Evolutionary conservation across 768 basidiomycete species (phyloP), one percentile per base, ranked within the genome.

Genomic region (Russula griseocarnosa): DNA sequence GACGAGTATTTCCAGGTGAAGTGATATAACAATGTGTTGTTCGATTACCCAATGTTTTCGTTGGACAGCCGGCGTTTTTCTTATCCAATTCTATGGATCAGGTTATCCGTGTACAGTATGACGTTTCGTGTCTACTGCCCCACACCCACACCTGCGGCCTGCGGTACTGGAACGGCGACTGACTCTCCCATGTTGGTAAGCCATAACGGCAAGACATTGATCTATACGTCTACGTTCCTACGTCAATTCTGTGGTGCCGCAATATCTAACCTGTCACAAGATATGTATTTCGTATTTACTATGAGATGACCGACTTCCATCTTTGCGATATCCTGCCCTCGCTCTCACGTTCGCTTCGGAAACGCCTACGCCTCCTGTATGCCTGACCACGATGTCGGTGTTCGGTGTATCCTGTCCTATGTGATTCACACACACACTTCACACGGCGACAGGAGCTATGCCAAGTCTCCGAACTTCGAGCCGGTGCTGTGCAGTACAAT

Each of bases 231-330:
- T 34, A n/a, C 14, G 4, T 40, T 51, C 14, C 36, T 4, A 14
- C 30, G 14, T 40, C 49, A 40, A 51, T 30, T 20, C 8, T 42
- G 46, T 30, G 7, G n/a, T 46, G 42, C 50, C 22, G 36, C 8
- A 3, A 32, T 42, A 46, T 44, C 40, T 20, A 47, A 47, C 30
- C n/a, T 14, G 13, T n/a, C 28, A 24, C 20, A 22, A 56, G 22
- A 30, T 56, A 11, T 28, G 26, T 40, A 36, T 46, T 38, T 40
- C 55, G 28, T n/a, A 44, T 46, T 13, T 32, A 46, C 24, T 13
- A 32, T 36, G 46, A 22, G 32, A 40, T 59, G 36, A 47, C 49
- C n/a, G 26, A n/a, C 34, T 53, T 52, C 38, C 40, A 32, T 57
- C 55, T 26, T 60, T 11, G 10, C 28, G 50, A 44, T 30, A 28